phyloP scores from a whole-genome alignment of 2,329 filamentous ascomycete species.

The Pseudocercospora vitis region DNA sequence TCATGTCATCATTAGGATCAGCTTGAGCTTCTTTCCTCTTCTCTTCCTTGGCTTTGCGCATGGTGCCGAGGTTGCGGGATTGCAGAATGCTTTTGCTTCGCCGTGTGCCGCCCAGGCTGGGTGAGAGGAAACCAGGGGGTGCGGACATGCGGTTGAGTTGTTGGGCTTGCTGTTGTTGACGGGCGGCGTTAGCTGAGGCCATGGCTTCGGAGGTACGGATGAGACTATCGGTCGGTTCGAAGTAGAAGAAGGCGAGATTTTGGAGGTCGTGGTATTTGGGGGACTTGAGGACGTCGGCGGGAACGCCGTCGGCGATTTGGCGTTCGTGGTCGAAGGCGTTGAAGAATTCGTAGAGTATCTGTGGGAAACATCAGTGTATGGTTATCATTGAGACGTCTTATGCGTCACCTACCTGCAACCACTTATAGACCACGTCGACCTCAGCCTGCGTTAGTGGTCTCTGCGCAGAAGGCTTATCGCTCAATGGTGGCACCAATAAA shows the following conservation, averaged over 20 bases:
- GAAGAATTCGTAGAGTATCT: slow-evolving; percentile 88
- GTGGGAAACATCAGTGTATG: not conserved
- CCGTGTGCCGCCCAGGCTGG: slow-evolving; percentile 58
- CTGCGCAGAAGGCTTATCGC: slow-evolving; percentile 88
- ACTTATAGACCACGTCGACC: slow-evolving; percentile 91
- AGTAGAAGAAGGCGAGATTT: slow-evolving; percentile 98
- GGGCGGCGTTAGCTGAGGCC: slow-evolving; percentile 80
- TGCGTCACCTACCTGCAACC: slow-evolving; percentile 63
- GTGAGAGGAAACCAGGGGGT: slow-evolving; percentile 50
- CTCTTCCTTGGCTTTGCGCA: slow-evolving; percentile 93
- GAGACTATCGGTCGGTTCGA: slow-evolving; percentile 84
- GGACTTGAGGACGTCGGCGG: slow-evolving; percentile 87
- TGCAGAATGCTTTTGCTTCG: slow-evolving; percentile 73
- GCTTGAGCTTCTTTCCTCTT: slow-evolving; percentile 94
- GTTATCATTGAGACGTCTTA: not conserved
- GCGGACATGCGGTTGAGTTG: slow-evolving; percentile 67
- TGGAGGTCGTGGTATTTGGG: slow-evolving; percentile 98
- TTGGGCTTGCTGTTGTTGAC: slow-evolving; percentile 59
- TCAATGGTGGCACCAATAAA: slow-evolving; percentile 86
- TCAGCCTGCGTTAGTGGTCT: slow-evolving; percentile 81
- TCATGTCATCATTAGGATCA: slow-evolving; percentile 97
- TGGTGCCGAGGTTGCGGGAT: slow-evolving; percentile 89
- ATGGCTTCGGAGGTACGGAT: slow-evolving; percentile 96
- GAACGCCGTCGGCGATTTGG: slow-evolving; percentile 82
- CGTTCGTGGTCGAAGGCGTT: slow-evolving; percentile 82